Evolutionary conservation across 352 stramenopile species (phyloP).

Genomic region (Globisporangium paroecandrum): DNA sequence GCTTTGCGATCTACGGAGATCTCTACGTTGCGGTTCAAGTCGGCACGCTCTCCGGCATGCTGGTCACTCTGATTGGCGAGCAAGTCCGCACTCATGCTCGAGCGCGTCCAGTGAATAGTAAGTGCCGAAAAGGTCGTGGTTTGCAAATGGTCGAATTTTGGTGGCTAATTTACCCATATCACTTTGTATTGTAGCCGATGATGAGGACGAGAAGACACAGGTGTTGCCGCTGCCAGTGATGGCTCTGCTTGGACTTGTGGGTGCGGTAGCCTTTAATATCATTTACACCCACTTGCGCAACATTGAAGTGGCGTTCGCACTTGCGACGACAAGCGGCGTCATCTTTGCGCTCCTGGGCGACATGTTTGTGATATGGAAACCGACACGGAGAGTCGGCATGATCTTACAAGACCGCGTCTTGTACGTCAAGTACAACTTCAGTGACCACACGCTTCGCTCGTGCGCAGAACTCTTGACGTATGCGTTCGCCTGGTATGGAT

Average conservation of each 20-base stretch:
- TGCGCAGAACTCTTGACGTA: conserved; percentile 58
- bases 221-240: conserved; percentile 84
- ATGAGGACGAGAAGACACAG: conserved; percentile 53
- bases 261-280: conserved; percentile 81
- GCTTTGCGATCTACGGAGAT: conserved; percentile 80
- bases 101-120: conserved; percentile 41
- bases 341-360: conserved; percentile 75
- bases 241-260: conserved; percentile 66
- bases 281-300: conserved; percentile 83
- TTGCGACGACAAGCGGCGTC: conserved; percentile 73
- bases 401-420: conserved; percentile 79
- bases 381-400: conserved; percentile 71
- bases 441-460: conserved; percentile 46
- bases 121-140: background rate
- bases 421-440: conserved; percentile 57
- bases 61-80: conserved; percentile 77
- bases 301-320: conserved; percentile 79
- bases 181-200: conserved; percentile 22
- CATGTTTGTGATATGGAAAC: conserved; percentile 85
- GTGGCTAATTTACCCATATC: conserved; percentile 1
- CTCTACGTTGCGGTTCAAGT: conserved; percentile 80
- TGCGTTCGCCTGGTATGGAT: conserved; percentile 53
- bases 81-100: conserved; percentile 59
- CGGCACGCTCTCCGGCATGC: conserved; percentile 74
- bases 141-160: background rate